phyloP scores from a whole-genome alignment of 2,329 filamentous ascomycete species.

The Pezicula carpinea region DNA sequence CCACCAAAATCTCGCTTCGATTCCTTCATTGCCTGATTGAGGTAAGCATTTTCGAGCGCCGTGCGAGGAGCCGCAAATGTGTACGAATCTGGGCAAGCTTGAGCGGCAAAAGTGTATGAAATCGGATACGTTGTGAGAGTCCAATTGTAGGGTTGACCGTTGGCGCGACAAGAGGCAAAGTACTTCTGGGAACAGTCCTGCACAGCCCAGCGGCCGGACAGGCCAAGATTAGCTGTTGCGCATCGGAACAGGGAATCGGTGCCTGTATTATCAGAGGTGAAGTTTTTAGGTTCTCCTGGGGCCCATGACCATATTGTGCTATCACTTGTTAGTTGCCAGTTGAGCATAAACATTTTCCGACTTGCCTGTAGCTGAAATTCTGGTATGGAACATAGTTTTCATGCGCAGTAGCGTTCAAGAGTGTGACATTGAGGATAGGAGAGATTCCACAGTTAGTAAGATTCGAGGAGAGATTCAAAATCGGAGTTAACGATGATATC shows the following conservation, averaged over 20 bases:
- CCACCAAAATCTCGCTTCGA: conserved; percentile 22
- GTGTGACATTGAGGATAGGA: conserved; percentile 50
- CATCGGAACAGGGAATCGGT: conserved; percentile 43
- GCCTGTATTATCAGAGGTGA: conserved; percentile 26
- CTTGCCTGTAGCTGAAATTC: conserved; percentile 38
- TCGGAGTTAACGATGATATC: conserved; percentile 23
- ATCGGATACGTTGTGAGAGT: conserved; percentile 37
- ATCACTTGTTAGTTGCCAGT: background rate
- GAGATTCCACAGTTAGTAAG: conserved; percentile 56
- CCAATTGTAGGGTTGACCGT: conserved; percentile 53
- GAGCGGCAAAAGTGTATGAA: conserved; percentile 38
- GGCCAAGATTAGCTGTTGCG: conserved; percentile 42
- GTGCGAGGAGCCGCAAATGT: conserved; percentile 55
- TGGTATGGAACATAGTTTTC: conserved; percentile 42
- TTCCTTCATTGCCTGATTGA: conserved; percentile 31
- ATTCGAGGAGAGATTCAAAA: conserved; percentile 32
- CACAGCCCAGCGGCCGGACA: conserved; percentile 52
- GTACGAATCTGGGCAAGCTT: conserved; percentile 43
- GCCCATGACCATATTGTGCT: conserved; percentile 57
- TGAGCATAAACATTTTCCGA: background rate
- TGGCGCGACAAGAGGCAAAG: conserved; percentile 52
- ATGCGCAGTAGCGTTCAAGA: conserved; percentile 47
- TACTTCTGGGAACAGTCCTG: conserved; percentile 47
- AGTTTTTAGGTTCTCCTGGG: conserved; percentile 47
- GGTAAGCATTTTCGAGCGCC: conserved; percentile 57